Base-by-base conservation (phyloP, 495 filamentous ascomycete genomes). In the Penicillium ochrochloron region DNA sequence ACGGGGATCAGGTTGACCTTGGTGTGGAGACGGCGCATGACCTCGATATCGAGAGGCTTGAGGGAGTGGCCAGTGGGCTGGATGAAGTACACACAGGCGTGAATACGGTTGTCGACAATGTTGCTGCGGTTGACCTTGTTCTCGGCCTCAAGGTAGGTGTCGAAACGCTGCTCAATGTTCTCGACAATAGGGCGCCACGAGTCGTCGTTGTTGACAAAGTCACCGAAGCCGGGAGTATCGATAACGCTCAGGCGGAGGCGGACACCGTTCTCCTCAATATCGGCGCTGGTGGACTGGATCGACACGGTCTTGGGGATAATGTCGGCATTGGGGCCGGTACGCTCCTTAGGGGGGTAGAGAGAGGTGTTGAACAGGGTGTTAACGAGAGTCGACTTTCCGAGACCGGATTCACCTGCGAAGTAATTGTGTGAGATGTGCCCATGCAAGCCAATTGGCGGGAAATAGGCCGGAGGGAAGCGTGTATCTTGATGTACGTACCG, bases 51-150 rank as follows among this genome's bases (percentile, higher is more conserved):
- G 68, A 99, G 82, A 57, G 96, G 96, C 90, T 99, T 99, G 73
- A 99, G 84, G n/a, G 96, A 95, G 84, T 99, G 95, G 57, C 95
- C 95, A 44, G 95, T 99, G 60, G 95, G 95, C 81, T 99, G 95
- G 71, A 99, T 97, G 83, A 99, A 99, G 87, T 97, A 99, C 55
- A 99, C 95, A 72, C 95, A 97, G 29, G 95, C 94, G 72, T 99
- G 95, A 62, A 99, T 92, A 70, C 95, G 91, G 86, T 97, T 98
- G 80, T 99, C 95, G 59, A 98, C 88, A 76, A 98, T 98, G 86
- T 99, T 99, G 86, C 96, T 96, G 66, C 95, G 90, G 84, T 99
- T 99, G 75, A 99, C 92, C 89, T 97, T 99, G 87, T 99, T 98
- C 85, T 99, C 95, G 50, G 95, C 94, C 81, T 99, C 96, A 27